phyloP scores from a whole-genome alignment of 805 yeast genomes.

The Metschnikowia hibisci region DNA sequence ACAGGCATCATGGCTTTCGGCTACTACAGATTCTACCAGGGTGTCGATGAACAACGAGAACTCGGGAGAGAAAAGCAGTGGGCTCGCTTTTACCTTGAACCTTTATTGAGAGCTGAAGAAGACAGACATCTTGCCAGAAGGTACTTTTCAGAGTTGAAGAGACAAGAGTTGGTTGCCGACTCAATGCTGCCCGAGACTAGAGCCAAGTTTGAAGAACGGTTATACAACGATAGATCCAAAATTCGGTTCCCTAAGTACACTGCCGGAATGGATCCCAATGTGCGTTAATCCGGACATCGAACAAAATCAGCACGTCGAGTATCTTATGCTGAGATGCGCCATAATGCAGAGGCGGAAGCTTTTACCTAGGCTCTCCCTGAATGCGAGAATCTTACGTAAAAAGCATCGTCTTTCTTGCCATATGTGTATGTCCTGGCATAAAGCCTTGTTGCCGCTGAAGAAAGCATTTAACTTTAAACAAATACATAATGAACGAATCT shows the following conservation, averaged over 20 bases:
- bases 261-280: slow-evolving; percentile 37
- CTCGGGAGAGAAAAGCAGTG: slow-evolving; percentile 70
- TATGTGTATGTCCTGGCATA: slow-evolving; percentile 1
- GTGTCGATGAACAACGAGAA: slow-evolving; percentile 74
- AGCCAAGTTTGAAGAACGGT: slow-evolving; percentile 40
- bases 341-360: not conserved
- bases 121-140: slow-evolving; percentile 78
- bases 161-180: slow-evolving; percentile 55
- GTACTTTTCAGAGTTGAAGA: slow-evolving; percentile 55
- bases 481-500: not conserved
- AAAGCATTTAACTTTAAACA: not conserved
- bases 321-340: not conserved
- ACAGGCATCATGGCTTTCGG: slow-evolving; percentile 67
- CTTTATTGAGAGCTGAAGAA: slow-evolving; percentile 74
- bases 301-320: not conserved
- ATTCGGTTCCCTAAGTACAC: slow-evolving; percentile 40
- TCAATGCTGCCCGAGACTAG: slow-evolving; percentile 36
- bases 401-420: not conserved
- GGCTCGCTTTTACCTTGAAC: slow-evolving; percentile 70
- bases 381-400: not conserved
- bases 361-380: not conserved
- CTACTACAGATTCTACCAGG: slow-evolving; percentile 59
- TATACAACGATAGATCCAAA: slow-evolving; percentile 43
- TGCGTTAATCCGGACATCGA: slow-evolving; percentile 15
- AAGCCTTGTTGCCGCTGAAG: not conserved